A percentile compares a stretch with the other conserved stretches of the same genome.
These are phyloP conservation scores for Botrytis sinoallii DNA, from an alignment of 2,329 filamentous ascomycete species.

Conservation along the genomic window DNA sequence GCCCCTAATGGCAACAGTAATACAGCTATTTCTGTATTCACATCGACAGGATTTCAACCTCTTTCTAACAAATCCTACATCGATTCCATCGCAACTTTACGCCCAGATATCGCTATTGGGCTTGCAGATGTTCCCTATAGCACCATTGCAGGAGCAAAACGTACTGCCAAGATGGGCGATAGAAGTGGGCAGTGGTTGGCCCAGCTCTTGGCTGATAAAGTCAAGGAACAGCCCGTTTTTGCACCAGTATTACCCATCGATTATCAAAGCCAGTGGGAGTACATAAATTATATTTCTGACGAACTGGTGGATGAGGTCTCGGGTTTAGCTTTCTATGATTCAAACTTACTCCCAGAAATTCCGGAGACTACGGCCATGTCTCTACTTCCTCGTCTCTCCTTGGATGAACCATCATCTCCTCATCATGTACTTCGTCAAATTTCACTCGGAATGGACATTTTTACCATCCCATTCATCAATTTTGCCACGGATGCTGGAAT, in stretches of 20 bases:
- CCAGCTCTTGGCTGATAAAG: conserved; percentile 53
- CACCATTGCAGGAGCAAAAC: conserved; percentile 61
- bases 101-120: conserved; percentile 77
- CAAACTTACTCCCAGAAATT: conserved; percentile 65
- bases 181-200: conserved; percentile 80
- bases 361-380: conserved; percentile 52
- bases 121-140: conserved; percentile 69
- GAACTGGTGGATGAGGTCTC: conserved; percentile 59
- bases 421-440: conserved; percentile 76
- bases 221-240: conserved; percentile 48
- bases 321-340: conserved; percentile 76
- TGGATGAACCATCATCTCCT: conserved; percentile 67
- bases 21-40: conserved; percentile 71
- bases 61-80: conserved; percentile 69
- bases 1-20: conserved; percentile 70
- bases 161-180: conserved; percentile 79
- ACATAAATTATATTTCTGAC: conserved; percentile 68
- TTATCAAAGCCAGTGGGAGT: conserved; percentile 72
- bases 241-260: conserved; percentile 72
- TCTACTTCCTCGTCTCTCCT: conserved; percentile 68
- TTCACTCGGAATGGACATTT: conserved; percentile 72
- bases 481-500: conserved; percentile 78
- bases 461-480: conserved; percentile 73
- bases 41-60: conserved; percentile 78
- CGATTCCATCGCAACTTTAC: conserved; percentile 59